These are phyloP conservation scores for Trichosporon asahii DNA, from an alignment of 1,284 basidiomycete genomes.

Conservation along the genomic window DNA sequence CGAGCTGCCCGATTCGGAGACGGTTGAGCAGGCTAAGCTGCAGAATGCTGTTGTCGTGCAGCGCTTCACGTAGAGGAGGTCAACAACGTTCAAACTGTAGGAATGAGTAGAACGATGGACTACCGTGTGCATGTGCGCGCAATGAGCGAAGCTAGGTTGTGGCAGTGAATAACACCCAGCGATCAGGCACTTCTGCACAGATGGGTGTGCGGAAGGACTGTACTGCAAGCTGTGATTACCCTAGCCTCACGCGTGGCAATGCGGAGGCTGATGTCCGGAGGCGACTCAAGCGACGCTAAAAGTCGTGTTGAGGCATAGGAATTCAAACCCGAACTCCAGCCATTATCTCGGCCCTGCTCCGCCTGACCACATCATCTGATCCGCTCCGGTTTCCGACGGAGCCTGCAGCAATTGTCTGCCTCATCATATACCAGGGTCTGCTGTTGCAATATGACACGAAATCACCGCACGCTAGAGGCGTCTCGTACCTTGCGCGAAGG, in stretches of 20 bases:
- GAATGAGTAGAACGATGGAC: background rate
- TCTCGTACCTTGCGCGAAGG: background rate
- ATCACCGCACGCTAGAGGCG: background rate
- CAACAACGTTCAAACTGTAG: background rate
- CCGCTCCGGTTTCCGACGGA: background rate
- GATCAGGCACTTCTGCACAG: too few species aligned
- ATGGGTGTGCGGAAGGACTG: too few species aligned
- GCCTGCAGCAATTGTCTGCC: background rate
- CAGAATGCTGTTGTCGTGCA: slow-evolving; percentile 83
- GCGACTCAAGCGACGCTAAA: too few species aligned
- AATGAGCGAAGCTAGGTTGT: too few species aligned
- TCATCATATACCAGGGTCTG: background rate
- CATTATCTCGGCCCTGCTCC: background rate
- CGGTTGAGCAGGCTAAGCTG: slow-evolving; percentile 70
- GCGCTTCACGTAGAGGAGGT: slow-evolving; percentile 54
- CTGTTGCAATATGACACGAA: background rate
- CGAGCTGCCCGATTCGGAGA: slow-evolving; percentile 65
- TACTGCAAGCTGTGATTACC: too few species aligned
- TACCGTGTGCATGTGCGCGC: background rate
- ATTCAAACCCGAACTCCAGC: background rate
- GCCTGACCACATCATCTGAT: background rate
- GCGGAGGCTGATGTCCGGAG: too few species aligned
- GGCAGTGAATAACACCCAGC: too few species aligned
- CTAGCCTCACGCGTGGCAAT: too few species aligned
- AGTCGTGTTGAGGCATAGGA: background rate